phyloP scores from a whole-genome alignment of 768 basidiomycete genomes.

The Tricholoma sp. region DNA sequence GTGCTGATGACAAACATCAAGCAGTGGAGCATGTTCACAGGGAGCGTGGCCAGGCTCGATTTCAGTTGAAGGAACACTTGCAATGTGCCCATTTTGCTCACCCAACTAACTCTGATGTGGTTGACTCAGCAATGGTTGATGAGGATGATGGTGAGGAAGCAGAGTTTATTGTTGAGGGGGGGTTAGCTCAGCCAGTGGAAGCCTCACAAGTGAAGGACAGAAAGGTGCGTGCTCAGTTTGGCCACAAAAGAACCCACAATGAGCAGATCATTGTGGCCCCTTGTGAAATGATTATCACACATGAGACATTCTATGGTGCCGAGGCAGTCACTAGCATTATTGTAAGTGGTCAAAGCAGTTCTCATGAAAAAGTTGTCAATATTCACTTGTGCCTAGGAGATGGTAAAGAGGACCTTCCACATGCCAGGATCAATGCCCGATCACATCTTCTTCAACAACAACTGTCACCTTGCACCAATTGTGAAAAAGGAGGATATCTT shows the following conservation, averaged over 20 bases:
- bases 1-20: conserved; percentile 16
- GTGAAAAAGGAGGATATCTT: conserved; percentile 11
- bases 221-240: not conserved
- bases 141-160: no score
- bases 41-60: conserved; percentile 13
- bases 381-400: conserved; percentile 7
- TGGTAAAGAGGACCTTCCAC: conserved; percentile 16
- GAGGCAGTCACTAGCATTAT: conserved; percentile 12
- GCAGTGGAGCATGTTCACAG: conserved; percentile 14
- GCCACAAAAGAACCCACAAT: not conserved
- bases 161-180: not conserved
- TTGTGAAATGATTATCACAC: conserved; percentile 16
- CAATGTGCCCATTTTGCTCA: not conserved
- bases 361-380: not conserved
- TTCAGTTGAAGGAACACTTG: conserved; percentile 22
- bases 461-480: conserved; percentile 15
- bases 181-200: not conserved
- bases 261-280: not conserved
- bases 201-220: not conserved
- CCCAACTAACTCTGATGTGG: no score
- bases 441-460: conserved; percentile 25
- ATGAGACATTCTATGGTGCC: conserved; percentile 27
- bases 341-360: not conserved
- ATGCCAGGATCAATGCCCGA: not conserved
- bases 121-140: no score